Evolutionary conservation across 2,329 filamentous ascomycete genomes (phyloP), one percentile per base, ranked within the genome.

Genomic region (Laburnicola sp.): DNA sequence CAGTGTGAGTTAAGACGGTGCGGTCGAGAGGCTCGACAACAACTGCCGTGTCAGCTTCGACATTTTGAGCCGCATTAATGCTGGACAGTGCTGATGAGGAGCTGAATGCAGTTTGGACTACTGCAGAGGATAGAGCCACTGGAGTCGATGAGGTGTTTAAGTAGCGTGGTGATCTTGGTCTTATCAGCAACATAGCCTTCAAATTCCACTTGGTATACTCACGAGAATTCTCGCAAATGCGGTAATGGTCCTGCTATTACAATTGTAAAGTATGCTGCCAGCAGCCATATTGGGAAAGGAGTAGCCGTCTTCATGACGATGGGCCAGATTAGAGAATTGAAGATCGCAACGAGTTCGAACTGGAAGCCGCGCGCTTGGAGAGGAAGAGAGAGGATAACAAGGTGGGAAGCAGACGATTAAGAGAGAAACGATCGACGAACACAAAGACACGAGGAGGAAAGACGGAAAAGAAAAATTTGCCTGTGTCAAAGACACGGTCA

Each of bases 191-290:
- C 16, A 3, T 25, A 9, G 6, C 35, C 10, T 9, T 11, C 21
- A 5, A 31, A 2, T 28, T 23, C 25, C n/a, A 43, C 4, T 6
- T n/a, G 16, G 31, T 37, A 2, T 22, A 57, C 70, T 62, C 58
- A 71, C 69, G 68, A 46, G n/a, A 46, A 42, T 42, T 30, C 36
- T 6, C 59, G 62, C 43, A 63, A 54, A 38, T 58, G 50, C 34
- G 70, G 71, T 35, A 74, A 59, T 23, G 71, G 71, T 9, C 71
- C 69, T 47, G 66, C 66, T 27, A 64, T 59, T 58, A 63, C 58
- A 10, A 53, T 51, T 46, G 58, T 59, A 37, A 54, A 67, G 48
- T 37, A 68, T 42, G 70, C 70, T 71, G 71, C 70, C 68, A 74
- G 70, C 69, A 73, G 70, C 69, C 65, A 60, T 28, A 66, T 11